Conservation (phyloP, 2,329 filamentous ascomycete species). For the Neonectria neomacrospora region DNA sequence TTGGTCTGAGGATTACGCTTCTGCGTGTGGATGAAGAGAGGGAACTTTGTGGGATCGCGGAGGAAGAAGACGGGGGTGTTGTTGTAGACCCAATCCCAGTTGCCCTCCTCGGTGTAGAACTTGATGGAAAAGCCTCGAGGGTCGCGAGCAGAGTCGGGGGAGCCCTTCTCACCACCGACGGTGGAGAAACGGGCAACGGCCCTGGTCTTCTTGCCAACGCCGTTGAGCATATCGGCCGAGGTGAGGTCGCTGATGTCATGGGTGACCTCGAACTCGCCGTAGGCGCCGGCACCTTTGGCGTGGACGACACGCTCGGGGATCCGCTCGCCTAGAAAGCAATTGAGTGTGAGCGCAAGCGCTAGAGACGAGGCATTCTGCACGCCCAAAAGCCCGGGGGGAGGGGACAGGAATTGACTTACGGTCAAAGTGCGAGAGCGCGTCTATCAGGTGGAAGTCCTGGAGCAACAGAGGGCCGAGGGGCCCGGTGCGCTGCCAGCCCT, state of each 20-base stretch:
- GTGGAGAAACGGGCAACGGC: constrained; percentile 76
- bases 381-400: neutral
- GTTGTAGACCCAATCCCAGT: constrained; percentile 80
- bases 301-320: constrained; percentile 59
- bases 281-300: constrained; percentile 55
- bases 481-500: constrained; percentile 62
- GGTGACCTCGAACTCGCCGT: constrained; percentile 69
- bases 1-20: constrained; percentile 80
- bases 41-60: constrained; percentile 79
- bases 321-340: constrained; percentile 50
- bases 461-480: constrained; percentile 68
- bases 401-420: constrained; percentile 44
- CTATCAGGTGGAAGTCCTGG: constrained; percentile 74
- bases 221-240: constrained; percentile 61
- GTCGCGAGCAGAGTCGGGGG: constrained; percentile 74
- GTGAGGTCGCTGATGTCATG: constrained; percentile 66
- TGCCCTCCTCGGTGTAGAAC: constrained; percentile 73
- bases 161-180: constrained; percentile 74
- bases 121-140: constrained; percentile 72
- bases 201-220: constrained; percentile 64
- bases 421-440: constrained; percentile 66
- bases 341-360: constrained; percentile 1
- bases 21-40: constrained; percentile 80
- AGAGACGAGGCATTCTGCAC: too few species aligned
- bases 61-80: constrained; percentile 84